Evolutionary conservation across 2,329 filamentous ascomycete genomes (phyloP).

Genomic region (Paecilomyces niveus): DNA sequence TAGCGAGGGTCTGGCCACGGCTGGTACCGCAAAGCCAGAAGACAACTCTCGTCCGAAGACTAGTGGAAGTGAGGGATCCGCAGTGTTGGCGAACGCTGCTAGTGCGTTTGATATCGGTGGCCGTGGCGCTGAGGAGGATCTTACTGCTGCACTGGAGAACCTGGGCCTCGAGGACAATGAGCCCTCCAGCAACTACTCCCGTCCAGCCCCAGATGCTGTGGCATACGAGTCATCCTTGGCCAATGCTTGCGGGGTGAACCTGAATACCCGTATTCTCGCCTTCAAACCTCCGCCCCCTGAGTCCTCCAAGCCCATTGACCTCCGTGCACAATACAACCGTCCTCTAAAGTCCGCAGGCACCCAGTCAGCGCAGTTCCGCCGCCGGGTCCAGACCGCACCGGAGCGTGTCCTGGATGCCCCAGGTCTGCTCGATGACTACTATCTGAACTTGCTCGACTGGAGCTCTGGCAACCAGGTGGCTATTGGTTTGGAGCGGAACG

Average conservation of each 20-base stretch:
- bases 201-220: slow-evolving; percentile 76
- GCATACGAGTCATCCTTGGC: slow-evolving; percentile 91
- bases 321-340: slow-evolving; percentile 95
- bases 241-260: slow-evolving; percentile 81
- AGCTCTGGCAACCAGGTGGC: slow-evolving; percentile 96
- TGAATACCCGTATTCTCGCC: slow-evolving; percentile 91
- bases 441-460: slow-evolving; percentile 98
- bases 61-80: slow-evolving; percentile 62
- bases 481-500: slow-evolving; percentile 91
- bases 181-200: slow-evolving; percentile 57
- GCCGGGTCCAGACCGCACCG: slow-evolving; percentile 86
- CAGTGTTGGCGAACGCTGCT: slow-evolving; percentile 68
- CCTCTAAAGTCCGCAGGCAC: slow-evolving; percentile 73
- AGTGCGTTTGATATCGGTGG: slow-evolving; percentile 58
- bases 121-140: slow-evolving; percentile 61
- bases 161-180: slow-evolving; percentile 72
- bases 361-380: slow-evolving; percentile 75
- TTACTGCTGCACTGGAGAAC: slow-evolving; percentile 69
- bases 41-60: slow-evolving; percentile 69
- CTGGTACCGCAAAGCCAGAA: slow-evolving; percentile 77
- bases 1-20: slow-evolving; percentile 79
- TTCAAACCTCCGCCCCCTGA: slow-evolving; percentile 99
- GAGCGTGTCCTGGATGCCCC: slow-evolving; percentile 95
- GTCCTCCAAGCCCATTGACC: slow-evolving; percentile 95
- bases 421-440: slow-evolving; percentile 95